Evolutionary conservation across 139 green algal genomes (phyloP).

Genomic region (Ettlia oleoabundans): DNA sequence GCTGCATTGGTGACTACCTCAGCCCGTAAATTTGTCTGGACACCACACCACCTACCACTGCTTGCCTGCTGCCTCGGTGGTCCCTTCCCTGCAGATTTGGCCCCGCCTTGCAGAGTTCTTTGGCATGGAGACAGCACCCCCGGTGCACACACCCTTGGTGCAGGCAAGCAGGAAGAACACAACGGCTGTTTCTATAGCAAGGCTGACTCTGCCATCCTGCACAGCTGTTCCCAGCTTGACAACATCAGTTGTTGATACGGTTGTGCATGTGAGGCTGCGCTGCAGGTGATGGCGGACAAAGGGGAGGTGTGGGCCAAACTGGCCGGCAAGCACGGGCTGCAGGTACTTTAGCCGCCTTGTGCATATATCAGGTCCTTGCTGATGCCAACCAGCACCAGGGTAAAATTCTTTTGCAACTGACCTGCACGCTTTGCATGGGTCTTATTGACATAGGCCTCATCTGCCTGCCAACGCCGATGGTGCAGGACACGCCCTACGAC

Average conservation of each 20-base stretch:
- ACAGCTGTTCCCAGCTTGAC: too few species aligned
- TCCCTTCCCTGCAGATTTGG: too few species aligned
- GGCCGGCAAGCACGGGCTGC: constrained; percentile 19
- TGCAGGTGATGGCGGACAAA: constrained; percentile 25
- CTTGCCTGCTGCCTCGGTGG: background rate
- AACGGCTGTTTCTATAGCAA: too few species aligned
- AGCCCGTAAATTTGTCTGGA: too few species aligned
- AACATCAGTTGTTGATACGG: too few species aligned
- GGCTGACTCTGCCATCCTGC: too few species aligned
- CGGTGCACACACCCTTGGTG: background rate
- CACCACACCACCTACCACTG: background rate
- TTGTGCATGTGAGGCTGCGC: background rate
- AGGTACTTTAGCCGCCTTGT: background rate
- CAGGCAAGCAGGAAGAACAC: background rate
- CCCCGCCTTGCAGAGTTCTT: constrained; percentile 23
- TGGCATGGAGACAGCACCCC: constrained; percentile 4
- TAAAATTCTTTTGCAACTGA: too few species aligned
- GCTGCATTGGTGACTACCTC: too few species aligned
- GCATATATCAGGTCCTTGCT: background rate
- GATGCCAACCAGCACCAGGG: too few species aligned
- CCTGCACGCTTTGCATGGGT: too few species aligned
- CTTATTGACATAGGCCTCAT: too few species aligned
- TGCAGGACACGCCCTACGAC: constrained; percentile 9
- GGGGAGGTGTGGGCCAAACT: constrained; percentile 8
- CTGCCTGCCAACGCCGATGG: too few species aligned